These are phyloP conservation scores for Pascua guehoae DNA, from an alignment of 1,284 basidiomycete genomes.

Conservation along the genomic window DNA sequence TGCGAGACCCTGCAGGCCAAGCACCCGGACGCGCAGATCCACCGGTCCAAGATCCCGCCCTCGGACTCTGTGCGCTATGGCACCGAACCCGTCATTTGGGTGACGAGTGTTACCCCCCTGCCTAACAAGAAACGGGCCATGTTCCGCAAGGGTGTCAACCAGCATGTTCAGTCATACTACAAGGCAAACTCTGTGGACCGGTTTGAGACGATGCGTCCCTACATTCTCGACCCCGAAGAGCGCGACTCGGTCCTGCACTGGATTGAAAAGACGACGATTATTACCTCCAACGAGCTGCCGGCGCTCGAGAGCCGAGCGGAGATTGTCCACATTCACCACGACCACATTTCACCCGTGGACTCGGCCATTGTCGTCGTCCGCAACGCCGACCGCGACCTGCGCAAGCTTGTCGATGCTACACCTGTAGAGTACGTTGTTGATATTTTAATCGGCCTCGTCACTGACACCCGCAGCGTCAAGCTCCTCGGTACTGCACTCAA, in stretches of 20 bases:
- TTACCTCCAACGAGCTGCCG: slow-evolving; percentile 81
- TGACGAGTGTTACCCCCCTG: slow-evolving; percentile 79
- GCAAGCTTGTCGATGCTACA: slow-evolving; percentile 18
- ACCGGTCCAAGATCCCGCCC: slow-evolving; percentile 72
- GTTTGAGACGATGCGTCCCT: slow-evolving; percentile 73
- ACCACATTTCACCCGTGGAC: slow-evolving; percentile 82
- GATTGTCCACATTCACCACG: slow-evolving; percentile 67
- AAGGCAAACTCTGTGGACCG: slow-evolving; percentile 64
- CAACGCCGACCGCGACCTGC: slow-evolving; percentile 29
- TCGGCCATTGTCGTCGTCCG: slow-evolving; percentile 77
- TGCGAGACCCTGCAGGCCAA: slow-evolving; percentile 91
- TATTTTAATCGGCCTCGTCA: background rate
- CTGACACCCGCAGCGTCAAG: slow-evolving; percentile 59
- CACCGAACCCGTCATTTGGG: slow-evolving; percentile 81
- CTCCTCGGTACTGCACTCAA: slow-evolving; percentile 84
- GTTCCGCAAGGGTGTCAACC: slow-evolving; percentile 80
- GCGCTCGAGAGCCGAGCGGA: slow-evolving; percentile 88
- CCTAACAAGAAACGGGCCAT: slow-evolving; percentile 73
- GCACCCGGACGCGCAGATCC: slow-evolving; percentile 77
- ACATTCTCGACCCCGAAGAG: slow-evolving; percentile 61
- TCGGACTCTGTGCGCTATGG: slow-evolving; percentile 75
- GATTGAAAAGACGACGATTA: slow-evolving; percentile 83
- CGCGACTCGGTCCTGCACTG: slow-evolving; percentile 59
- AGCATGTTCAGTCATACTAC: slow-evolving; percentile 69
- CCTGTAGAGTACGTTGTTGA: slow-evolving; percentile 29